Evolutionary conservation across 2,329 filamentous ascomycete species (phyloP), one percentile per base, ranked within the genome.

Genomic region (Rhynchosporium graminicola): DNA sequence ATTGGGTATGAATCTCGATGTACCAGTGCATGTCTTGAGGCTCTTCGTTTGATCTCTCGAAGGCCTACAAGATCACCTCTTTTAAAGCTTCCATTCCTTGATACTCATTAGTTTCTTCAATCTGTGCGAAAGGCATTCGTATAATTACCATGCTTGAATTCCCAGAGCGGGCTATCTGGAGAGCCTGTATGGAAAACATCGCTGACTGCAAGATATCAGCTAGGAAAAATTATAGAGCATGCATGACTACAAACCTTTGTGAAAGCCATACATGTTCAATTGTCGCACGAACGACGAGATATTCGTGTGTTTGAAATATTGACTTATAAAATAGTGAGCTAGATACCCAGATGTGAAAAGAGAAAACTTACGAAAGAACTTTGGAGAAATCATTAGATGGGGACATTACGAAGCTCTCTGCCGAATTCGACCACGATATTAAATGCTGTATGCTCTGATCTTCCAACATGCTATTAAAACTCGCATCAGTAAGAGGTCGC

Each of bases 241-340:
- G 36, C 46, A 29, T 31, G 50, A 64, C 13, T 60, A 68, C 75
- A 56, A 77, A 96, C 93, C 93, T 90, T 99, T 99, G 76, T 99
- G 95, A 77, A 99, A 99, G 6, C 95, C 95, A 71, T 99, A 99
- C 95, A 99, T 99, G 75, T 99, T 99, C 57, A 99, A 79, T 78
- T 99, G 95, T 55, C 95, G 87, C 56, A 99, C 95, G 76, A 99
- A 99, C 0, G 95, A 98, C 10, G 95, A 98, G 65, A 98, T 97
- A 74, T 99, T 99, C 70, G 94, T 99, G 76, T 99, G 95, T 74
- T 99, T 99, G 77, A 99, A 99, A 75, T 99, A 99, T 85, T 96
- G 92, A 60, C 94, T 59, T 97, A 68, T 56, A 65, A 48, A 48
- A 20, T 62, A 59, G 57, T 69, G 60, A 68, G 69, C 51, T 46